Evolutionary conservation across 768 basidiomycete genomes (phyloP).

Genomic region (Pulveroboletus sp.): DNA sequence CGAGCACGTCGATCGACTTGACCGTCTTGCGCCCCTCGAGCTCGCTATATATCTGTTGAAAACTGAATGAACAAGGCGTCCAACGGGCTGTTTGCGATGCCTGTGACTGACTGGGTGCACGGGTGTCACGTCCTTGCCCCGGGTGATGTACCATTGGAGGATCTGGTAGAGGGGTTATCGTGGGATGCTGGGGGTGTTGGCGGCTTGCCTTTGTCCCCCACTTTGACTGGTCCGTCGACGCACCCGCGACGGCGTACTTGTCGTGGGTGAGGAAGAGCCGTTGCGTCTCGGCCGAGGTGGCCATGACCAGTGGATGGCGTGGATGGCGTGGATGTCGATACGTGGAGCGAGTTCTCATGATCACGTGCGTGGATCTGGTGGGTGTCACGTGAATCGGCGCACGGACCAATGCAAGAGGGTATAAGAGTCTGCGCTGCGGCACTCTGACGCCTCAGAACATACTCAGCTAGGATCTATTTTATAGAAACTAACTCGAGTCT

Average conservation of each 20-base stretch:
- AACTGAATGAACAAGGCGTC: background rate
- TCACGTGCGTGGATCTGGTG: too few relatives aligned
- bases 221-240: slow-evolving; percentile 74
- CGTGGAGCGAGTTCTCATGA: too few relatives aligned
- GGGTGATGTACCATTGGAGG: slow-evolving; percentile 68
- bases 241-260: slow-evolving; percentile 74
- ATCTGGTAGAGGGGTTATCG: slow-evolving; percentile 40
- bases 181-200: background rate
- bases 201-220: slow-evolving; percentile 64
- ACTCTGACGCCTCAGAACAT: slow-evolving; percentile 52
- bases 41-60: slow-evolving; percentile 59
- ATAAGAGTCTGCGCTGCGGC: slow-evolving; percentile 29
- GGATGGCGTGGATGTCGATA: too few relatives aligned
- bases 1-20: slow-evolving; percentile 49
- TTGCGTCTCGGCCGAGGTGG: slow-evolving; percentile 39
- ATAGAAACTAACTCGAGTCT: slow-evolving; percentile 77
- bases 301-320: slow-evolving; percentile 26
- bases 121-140: slow-evolving; percentile 58
- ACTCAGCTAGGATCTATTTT: slow-evolving; percentile 79
- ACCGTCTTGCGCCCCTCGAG: slow-evolving; percentile 63
- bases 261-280: slow-evolving; percentile 56
- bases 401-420: slow-evolving; percentile 32
- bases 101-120: slow-evolving; percentile 59
- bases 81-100: background rate
- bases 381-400: slow-evolving; percentile 26